Evolutionary conservation across 2,329 filamentous ascomycete species (phyloP).

Genomic region (Claviceps sp.): DNA sequence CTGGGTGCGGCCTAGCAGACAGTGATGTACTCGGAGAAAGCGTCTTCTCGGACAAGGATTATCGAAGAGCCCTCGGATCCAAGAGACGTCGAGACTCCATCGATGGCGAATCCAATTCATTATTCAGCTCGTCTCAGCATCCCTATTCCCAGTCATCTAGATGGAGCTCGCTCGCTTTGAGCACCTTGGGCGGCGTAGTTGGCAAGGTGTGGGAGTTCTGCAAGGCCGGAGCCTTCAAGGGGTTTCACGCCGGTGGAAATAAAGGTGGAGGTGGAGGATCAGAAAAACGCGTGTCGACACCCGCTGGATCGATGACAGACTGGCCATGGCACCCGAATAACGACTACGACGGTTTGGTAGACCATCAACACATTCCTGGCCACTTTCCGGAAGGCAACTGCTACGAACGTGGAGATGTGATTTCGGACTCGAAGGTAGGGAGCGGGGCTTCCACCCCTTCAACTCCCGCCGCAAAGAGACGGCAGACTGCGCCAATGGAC

Average conservation of each 20-base stretch:
- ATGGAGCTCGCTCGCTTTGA: slow-evolving; percentile 48
- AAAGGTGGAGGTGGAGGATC: slow-evolving; percentile 47
- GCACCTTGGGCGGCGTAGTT: slow-evolving; percentile 50
- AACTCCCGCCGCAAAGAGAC: slow-evolving; percentile 35
- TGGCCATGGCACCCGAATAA: slow-evolving; percentile 1
- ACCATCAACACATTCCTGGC: slow-evolving; percentile 14
- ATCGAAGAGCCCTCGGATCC: slow-evolving; percentile 38
- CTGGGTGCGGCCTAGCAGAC: slow-evolving; percentile 19
- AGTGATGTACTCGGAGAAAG: slow-evolving; percentile 35
- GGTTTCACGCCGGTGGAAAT: slow-evolving; percentile 79
- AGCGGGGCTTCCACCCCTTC: slow-evolving; percentile 28
- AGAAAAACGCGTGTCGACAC: slow-evolving; percentile 14
- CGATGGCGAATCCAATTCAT: slow-evolving; percentile 21
- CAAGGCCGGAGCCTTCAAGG: slow-evolving; percentile 57
- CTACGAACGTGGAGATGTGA: slow-evolving; percentile 6
- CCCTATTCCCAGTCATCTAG: slow-evolving; percentile 20
- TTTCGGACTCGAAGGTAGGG: slow-evolving; percentile 16
- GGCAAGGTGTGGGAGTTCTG: slow-evolving; percentile 82
- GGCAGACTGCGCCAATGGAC: slow-evolving; percentile 38
- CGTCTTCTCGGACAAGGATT: slow-evolving; percentile 43
- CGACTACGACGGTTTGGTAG: slow-evolving; percentile 11
- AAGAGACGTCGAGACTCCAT: slow-evolving; percentile 25
- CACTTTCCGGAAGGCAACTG: slow-evolving; percentile 20
- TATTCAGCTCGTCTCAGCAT: slow-evolving; percentile 19
- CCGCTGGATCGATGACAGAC: slow-evolving; percentile 7